Percentiles rank a stretch among this genome's conserved stretches.
Evolutionary conservation across 495 filamentous ascomycete genomes (phyloP).

Genomic region (Parathielavia appendiculata): DNA sequence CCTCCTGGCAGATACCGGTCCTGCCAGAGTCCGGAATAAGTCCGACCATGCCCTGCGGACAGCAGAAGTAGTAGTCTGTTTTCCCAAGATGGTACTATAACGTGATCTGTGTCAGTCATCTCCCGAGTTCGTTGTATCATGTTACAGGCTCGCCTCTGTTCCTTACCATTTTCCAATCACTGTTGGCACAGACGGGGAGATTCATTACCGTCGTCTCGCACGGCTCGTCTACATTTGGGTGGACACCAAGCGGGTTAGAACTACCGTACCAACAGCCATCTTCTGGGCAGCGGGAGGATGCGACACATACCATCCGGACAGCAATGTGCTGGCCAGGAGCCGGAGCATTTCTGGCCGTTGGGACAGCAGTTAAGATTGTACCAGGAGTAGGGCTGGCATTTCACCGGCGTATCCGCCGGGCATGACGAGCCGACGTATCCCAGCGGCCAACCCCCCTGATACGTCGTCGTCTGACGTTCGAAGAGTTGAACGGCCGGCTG

Average conservation of each 20-base stretch:
- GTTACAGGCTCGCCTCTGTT: background rate
- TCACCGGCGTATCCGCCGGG: background rate
- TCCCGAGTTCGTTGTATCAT: too few relatives aligned
- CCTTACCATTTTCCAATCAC: background rate
- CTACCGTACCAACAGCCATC: too few relatives aligned
- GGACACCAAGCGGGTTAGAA: too few relatives aligned
- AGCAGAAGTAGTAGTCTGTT: background rate
- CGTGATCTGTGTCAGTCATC: too few relatives aligned
- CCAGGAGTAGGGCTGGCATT: background rate
- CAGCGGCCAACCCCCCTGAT: background rate
- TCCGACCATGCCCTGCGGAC: background rate
- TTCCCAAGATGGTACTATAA: too few relatives aligned
- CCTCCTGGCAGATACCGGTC: background rate
- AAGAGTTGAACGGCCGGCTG: background rate
- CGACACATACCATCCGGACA: background rate
- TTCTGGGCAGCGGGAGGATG: too few relatives aligned
- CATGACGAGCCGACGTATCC: background rate
- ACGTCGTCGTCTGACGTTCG: background rate
- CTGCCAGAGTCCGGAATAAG: background rate
- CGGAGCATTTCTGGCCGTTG: background rate
- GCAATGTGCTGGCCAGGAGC: background rate
- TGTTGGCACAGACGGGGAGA: background rate
- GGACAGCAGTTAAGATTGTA: constrained; percentile 2
- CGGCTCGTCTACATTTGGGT: too few relatives aligned
- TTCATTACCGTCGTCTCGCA: background rate